Percentiles rank a stretch among this genome's conserved stretches.
Conservation (phyloP, 1,284 basidiomycete genomes). For the Ceratobasidium sp. region DNA sequence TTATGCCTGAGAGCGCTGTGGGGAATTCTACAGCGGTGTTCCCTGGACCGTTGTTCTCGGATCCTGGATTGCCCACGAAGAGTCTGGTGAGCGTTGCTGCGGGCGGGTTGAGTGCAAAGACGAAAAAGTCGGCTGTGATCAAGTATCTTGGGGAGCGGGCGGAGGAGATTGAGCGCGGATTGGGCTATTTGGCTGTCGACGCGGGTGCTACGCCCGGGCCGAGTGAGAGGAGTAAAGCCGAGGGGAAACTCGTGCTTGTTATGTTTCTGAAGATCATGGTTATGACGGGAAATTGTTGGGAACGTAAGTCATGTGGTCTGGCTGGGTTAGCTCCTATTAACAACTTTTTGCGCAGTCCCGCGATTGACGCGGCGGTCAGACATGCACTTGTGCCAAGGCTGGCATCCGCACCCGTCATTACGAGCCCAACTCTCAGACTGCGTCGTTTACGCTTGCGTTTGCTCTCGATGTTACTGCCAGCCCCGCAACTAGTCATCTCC, state of each 20-base stretch:
- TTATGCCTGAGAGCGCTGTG: slow-evolving; percentile 76
- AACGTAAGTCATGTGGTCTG: slow-evolving; percentile 66
- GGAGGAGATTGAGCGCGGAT: slow-evolving; percentile 80
- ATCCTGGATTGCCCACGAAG: slow-evolving; percentile 74
- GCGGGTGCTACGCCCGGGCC: slow-evolving; percentile 54
- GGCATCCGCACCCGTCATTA: slow-evolving; percentile 50
- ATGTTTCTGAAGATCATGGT: slow-evolving; percentile 83
- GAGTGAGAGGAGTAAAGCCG: slow-evolving; percentile 70
- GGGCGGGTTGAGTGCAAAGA: slow-evolving; percentile 66
- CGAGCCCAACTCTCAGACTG: slow-evolving; percentile 40
- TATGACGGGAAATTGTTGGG: slow-evolving; percentile 85
- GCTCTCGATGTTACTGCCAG: slow-evolving; percentile 27
- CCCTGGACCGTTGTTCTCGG: slow-evolving; percentile 88
- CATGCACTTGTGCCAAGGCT: slow-evolving; percentile 74
- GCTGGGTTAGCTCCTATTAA: slow-evolving; percentile 1
- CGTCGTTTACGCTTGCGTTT: slow-evolving; percentile 48
- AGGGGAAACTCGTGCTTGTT: slow-evolving; percentile 83
- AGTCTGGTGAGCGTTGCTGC: slow-evolving; percentile 76
- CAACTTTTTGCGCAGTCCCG: slow-evolving; percentile 64
- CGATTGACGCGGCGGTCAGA: slow-evolving; percentile 76
- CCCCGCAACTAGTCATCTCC: slow-evolving; percentile 27
- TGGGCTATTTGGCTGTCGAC: slow-evolving; percentile 74
- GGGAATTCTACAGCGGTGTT: slow-evolving; percentile 71
- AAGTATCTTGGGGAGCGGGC: slow-evolving; percentile 82
- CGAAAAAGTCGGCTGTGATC: slow-evolving; percentile 83